Conservation (phyloP, 2,329 filamentous ascomycete genomes). For the Aureobasidium sp. region DNA sequence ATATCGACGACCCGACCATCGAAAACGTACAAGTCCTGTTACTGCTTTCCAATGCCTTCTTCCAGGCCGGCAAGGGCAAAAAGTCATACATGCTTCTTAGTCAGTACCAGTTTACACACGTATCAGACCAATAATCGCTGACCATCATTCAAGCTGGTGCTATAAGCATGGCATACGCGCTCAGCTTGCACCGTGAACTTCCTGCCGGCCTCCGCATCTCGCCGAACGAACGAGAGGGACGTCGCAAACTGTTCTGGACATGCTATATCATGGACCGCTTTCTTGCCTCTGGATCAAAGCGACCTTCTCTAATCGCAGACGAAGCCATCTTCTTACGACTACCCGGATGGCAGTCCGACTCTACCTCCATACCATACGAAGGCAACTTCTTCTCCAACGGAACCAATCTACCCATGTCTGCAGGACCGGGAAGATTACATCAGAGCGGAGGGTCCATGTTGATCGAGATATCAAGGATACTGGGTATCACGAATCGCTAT, state of each 20-base stretch:
- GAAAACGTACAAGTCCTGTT: slow-evolving; percentile 69
- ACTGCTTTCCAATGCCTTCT: slow-evolving; percentile 66
- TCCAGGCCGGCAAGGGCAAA: slow-evolving; percentile 68
- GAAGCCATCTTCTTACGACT: slow-evolving; percentile 65
- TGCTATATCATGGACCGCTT: slow-evolving; percentile 85
- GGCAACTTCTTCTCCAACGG: slow-evolving; percentile 74
- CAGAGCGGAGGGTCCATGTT: slow-evolving; percentile 73
- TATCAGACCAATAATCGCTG: slow-evolving; percentile 21
- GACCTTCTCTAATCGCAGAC: slow-evolving; percentile 71
- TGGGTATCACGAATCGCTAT: slow-evolving; percentile 77
- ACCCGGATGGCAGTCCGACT: slow-evolving; percentile 61
- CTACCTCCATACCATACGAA: slow-evolving; percentile 54
- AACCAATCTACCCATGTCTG: slow-evolving; percentile 52
- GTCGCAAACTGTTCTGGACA: slow-evolving; percentile 77
- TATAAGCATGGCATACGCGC: slow-evolving; percentile 72
- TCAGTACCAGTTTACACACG: slow-evolving; percentile 30
- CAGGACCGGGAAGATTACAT: slow-evolving; percentile 51
- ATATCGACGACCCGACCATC: slow-evolving; percentile 72
- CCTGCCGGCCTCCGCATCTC: slow-evolving; percentile 54
- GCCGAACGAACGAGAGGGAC: slow-evolving; percentile 62
- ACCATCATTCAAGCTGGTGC: slow-evolving; percentile 49
- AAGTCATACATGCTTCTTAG: slow-evolving; percentile 81
- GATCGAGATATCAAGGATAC: slow-evolving; percentile 73
- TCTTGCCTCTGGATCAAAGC: slow-evolving; percentile 68
- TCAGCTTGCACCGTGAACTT: slow-evolving; percentile 71